phyloP scores from a whole-genome alignment of 169 alveolate genomes.

The Cryptosporidium andersoni region DNA sequence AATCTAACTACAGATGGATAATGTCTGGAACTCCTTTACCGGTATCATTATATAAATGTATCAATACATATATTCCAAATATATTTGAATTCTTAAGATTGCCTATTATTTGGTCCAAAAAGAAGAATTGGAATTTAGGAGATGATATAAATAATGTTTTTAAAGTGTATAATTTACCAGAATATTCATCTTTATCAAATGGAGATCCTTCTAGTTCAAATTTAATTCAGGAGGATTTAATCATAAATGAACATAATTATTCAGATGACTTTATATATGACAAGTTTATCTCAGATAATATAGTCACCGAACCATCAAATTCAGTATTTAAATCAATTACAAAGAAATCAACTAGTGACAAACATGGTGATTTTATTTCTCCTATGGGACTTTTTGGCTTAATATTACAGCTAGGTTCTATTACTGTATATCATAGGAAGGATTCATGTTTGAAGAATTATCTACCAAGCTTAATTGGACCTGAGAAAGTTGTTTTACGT shows the following conservation, averaged over 20 bases:
- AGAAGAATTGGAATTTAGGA: not conserved
- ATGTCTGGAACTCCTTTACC: constrained; percentile 70
- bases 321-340: constrained; percentile 1
- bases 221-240: constrained; percentile 1
- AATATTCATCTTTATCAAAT: not conserved
- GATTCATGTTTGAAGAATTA: constrained; percentile 16
- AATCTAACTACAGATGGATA: constrained; percentile 59
- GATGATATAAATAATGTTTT: not conserved
- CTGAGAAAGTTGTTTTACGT: constrained; percentile 10
- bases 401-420: constrained; percentile 29
- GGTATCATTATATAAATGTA: constrained; percentile 17
- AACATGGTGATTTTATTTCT: not conserved
- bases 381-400: constrained; percentile 57
- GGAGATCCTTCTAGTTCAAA: no score
- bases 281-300: not conserved
- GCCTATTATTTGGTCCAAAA: constrained; percentile 12
- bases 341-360: not conserved
- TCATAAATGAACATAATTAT: not conserved
- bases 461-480: constrained; percentile 48
- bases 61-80: constrained; percentile 33
- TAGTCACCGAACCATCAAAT: no score
- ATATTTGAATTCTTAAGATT: constrained; percentile 28
- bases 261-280: not conserved
- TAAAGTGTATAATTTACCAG: not conserved
- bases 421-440: constrained; percentile 18